Conservation (phyloP, 2,329 filamentous ascomycete genomes). For the Cladosporium sphaerospermum region DNA sequence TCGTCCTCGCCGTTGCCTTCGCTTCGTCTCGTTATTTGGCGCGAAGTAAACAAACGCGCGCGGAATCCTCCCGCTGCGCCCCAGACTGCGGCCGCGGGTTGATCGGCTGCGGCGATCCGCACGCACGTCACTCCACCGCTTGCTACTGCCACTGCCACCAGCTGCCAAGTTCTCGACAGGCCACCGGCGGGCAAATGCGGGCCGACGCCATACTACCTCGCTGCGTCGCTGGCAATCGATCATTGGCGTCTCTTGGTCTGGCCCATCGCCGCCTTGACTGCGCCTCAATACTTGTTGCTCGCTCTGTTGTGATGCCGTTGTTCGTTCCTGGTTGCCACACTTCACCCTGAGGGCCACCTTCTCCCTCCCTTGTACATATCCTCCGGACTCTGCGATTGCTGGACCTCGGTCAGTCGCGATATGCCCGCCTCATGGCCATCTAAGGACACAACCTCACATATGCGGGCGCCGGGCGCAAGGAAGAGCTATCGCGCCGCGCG, state of each 20-base stretch:
- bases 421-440: slow-evolving; percentile 3
- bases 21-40: neutral
- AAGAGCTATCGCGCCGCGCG: slow-evolving; percentile 35
- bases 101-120: no score
- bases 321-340: slow-evolving; percentile 1
- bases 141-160: no score
- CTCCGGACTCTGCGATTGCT: neutral
- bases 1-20: neutral
- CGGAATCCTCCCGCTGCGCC: neutral
- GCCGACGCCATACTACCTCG: no score
- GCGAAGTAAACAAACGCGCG: slow-evolving; percentile 6
- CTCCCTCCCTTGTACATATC: neutral
- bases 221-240: neutral
- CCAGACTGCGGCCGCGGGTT: neutral
- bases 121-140: no score
- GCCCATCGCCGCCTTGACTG: neutral
- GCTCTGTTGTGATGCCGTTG: neutral
- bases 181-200: no score
- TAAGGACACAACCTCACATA: slow-evolving; percentile 2
- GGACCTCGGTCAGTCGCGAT: slow-evolving; percentile 4
- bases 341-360: neutral
- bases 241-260: neutral
- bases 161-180: no score
- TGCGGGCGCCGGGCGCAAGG: slow-evolving; percentile 7
- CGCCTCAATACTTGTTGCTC: neutral